A percentile compares a stretch with the other conserved stretches of the same genome.
phyloP scores from a whole-genome alignment of 1,139 yeast genomes.

The Magnusiomyces suaveolens region DNA sequence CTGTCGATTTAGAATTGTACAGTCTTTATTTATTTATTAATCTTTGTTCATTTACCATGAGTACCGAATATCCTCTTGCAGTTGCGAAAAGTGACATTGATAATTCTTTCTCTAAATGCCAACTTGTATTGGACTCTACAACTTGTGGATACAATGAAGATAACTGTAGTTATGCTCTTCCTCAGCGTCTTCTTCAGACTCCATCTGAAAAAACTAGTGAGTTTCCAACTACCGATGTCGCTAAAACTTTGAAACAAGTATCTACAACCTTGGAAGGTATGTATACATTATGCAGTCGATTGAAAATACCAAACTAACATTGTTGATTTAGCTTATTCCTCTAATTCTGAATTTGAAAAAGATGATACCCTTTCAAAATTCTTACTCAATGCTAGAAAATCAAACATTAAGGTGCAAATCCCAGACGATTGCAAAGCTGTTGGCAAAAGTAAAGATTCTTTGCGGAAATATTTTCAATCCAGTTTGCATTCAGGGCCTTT shows the following conservation, averaged over 20 bases:
- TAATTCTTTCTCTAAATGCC: no score
- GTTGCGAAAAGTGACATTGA: neutral
- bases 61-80: neutral
- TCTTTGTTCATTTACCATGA: neutral
- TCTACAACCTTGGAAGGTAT: neutral
- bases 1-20: no score
- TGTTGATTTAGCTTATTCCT: neutral
- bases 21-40: no score
- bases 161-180: conserved; percentile 9
- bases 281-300: neutral
- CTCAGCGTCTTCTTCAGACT: conserved; percentile 9
- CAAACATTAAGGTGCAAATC: conserved; percentile 9
- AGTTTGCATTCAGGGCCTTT: neutral
- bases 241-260: conserved; percentile 6
- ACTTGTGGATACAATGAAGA: neutral
- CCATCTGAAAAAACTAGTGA: conserved; percentile 5
- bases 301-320: neutral
- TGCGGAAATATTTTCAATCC: neutral
- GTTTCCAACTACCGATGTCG: neutral
- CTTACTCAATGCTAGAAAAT: conserved; percentile 9
- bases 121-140: neutral
- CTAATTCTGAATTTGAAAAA: neutral
- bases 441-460: no score
- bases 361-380: conserved; percentile 5
- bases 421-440: conserved; percentile 4